Evolutionary conservation across 176 grass and related monocot species (phyloP), one percentile per base, ranked within the genome.

Genomic region (Stipa capillata): DNA sequence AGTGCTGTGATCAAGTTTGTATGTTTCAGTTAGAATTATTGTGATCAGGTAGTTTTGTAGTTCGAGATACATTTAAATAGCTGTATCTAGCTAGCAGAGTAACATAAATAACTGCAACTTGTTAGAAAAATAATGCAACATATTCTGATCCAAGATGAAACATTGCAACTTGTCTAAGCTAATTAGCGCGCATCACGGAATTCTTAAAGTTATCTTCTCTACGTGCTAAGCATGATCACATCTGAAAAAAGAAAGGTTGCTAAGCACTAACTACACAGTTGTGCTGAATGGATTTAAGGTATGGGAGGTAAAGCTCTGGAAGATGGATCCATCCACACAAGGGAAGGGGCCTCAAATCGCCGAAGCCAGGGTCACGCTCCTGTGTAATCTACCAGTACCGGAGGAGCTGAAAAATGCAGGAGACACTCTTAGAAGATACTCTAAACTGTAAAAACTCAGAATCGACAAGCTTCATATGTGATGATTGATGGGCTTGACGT

Each of bases 251-350:
- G 57, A 8, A 25, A 55, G 8, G 0, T 3, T 55, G 52, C 8
- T 55, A 11, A 3, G 7, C 0, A 23, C 23, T 51, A n/a, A 51
- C 6, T n/a, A n/a, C 8, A 0, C 23, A 11, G 7, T 55, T 10
- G 50, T 21, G 20, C 20, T 50, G 20, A n/a, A 35, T 67, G 7
- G 20, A 9, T 53, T 53, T 45, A 66, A 97, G 94, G 91, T 94
- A 20, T 94, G 91, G 91, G 87, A 88, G 79, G 87, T 97, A 1
- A 89, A 87, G 21, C 66, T 97, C 2, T 90, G 79, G 87, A 94
- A 90, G 81, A 84, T 94, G 78, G 76, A 88, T 48, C 7, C 83
- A 4, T 77, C 71, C 13, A 84, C 84, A 1, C 9, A 71, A 6
- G 82, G 89, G 36, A 84, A 88, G 60, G 83, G 72, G 0, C 41